Evolutionary conservation across 352 stramenopile genomes (phyloP), one percentile per base, ranked within the genome.

Genomic region (Globisporangium viniferum): DNA sequence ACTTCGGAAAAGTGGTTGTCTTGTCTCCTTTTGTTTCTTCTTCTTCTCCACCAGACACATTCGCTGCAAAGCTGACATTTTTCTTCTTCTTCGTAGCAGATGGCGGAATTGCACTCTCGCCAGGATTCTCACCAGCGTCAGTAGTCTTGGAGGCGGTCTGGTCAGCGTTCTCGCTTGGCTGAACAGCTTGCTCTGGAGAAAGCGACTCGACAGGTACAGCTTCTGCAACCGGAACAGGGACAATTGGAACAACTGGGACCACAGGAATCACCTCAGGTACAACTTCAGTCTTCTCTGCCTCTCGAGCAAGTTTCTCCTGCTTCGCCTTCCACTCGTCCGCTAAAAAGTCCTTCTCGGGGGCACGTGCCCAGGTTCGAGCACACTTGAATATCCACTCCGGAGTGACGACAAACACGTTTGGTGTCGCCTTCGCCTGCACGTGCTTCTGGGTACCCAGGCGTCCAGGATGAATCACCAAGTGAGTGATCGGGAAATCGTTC

Each of bases 371-470:
- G 63, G 82, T 86, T 18, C 83, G 80, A 67, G 83, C 84, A 59
- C 82, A 92, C 66, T 92, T 90, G 10, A 94, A 69, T 60, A 95
- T 82, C 88, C 88, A 95, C 44, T 95, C 86, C 0, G 86, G 86
- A 1, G 79, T 89, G 18, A 95, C 86, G 24, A 94, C 78, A 10
- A 81, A 60, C 46, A 91, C 81, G 29, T 79, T 77, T 10, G 81
- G 68, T 68, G 86, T 91, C 27, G 65, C 75, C 61, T 84, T 84
- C 10, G 84, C 86, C 80, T 95, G 81, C 44, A 86, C 75, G 60
- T 94, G 84, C 61, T 95, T 95, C 60, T 93, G 83, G 15, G 88
- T 94, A 44, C 87, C 88, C 27, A 95, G 74, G 3, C 88, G 82
- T 8, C 81, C 82, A 31, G 88, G 88, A 55, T 95, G 84, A 39